Base-by-base conservation (phyloP, 1,284 basidiomycete species). In the Sanghuangporus sanghuang region DNA sequence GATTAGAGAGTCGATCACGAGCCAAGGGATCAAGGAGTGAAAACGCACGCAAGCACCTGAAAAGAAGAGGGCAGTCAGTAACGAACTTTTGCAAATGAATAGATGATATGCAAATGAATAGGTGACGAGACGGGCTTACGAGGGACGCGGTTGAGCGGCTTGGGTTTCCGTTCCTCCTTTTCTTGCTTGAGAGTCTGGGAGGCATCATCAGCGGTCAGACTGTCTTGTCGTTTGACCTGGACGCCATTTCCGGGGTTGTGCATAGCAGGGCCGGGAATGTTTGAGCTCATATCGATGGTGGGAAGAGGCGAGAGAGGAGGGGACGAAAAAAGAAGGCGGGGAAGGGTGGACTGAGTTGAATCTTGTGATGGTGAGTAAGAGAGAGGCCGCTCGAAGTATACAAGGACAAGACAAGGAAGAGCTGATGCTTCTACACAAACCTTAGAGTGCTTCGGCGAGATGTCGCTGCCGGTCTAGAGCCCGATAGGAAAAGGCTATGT, bases 111-210 rank as follows among this genome's bases (percentile, higher is more conserved):
- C 59, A 53, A 66, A 50, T 67, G 7, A 11, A n/a, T 18, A 54
- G 53, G 12, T 16, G 53, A 54, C 32, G 62, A 63, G 59, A 64
- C 62, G 66, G 6, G 80, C 89, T 69, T 79, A 92, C 90, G 87
- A 68, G 90, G 90, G 18, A 93, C 90, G 75, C 90, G 81, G 76
- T 92, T 92, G 70, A 92, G 77, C 8, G 89, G 87, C 76, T 89
- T 87, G 62, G 89, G 85, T 71, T 92, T 92, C 42, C 81, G 71
- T 67, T 89, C 87, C 52, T 79, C 78, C 75, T 88, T 83, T 56
- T 79, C 61, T 64, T 70, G 66, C 69, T 75, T 76, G 66, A 57
- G 21, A 11, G 46, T 50, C 48, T 35, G 35, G 3, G 57, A 59
- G 70, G 21, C 6, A 66, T 74, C 77, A 62, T 74, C 73, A 60